Evolutionary conservation across 2,329 filamentous ascomycete genomes (phyloP).

Genomic region (Aureobasidium sp.): DNA sequence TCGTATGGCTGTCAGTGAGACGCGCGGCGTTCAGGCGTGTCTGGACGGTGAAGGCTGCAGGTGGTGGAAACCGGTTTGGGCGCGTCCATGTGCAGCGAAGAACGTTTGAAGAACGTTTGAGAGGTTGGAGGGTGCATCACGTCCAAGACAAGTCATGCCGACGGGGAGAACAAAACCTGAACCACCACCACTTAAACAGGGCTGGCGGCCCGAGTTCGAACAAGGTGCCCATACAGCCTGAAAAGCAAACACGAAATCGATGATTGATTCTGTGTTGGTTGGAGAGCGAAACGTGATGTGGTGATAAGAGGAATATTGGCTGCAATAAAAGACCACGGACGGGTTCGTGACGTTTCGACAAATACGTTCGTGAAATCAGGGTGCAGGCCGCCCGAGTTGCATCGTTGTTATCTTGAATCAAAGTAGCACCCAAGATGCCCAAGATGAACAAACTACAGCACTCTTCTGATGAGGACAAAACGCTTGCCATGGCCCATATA

Average conservation of each 20-base stretch:
- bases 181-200: not conserved
- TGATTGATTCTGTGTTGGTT: not conserved
- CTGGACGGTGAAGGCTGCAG: not conserved
- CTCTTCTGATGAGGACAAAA: not conserved
- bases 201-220: not conserved
- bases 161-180: not conserved
- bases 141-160: not conserved
- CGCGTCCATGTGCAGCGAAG: conserved; percentile 2
- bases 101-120: conserved; percentile 7
- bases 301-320: not conserved
- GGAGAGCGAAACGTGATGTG: not conserved
- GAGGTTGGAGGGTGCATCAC: not conserved
- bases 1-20: conserved; percentile 1
- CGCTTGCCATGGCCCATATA: not conserved
- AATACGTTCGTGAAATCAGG: not conserved
- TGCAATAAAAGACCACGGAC: not conserved
- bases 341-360: not conserved
- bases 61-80: conserved; percentile 1
- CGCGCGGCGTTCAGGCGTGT: conserved; percentile 3
- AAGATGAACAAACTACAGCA: not conserved
- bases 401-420: conserved; percentile 1
- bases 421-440: not conserved
- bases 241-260: not conserved
- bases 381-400: not conserved
- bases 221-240: not conserved